These are phyloP conservation scores for Crithidia bombi DNA, from an alignment of 208 protist species.

Conservation along the genomic window DNA sequence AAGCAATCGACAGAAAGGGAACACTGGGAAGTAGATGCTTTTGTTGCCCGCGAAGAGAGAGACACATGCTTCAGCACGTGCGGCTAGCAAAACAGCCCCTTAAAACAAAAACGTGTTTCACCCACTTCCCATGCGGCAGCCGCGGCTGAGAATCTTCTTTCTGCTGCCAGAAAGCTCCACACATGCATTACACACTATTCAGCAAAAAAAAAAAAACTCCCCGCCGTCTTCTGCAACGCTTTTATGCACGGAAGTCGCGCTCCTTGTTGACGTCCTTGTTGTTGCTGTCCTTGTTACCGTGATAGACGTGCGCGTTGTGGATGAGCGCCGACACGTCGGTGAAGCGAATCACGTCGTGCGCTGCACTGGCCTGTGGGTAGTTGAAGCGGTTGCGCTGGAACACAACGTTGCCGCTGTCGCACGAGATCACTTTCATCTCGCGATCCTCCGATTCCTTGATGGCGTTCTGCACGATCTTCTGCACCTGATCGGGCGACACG, in stretches of 20 bases:
- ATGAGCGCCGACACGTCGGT: slow-evolving; percentile 59
- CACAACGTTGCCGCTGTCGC: slow-evolving; percentile 46
- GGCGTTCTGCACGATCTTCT: slow-evolving; percentile 59
- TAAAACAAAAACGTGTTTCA: too few relatives aligned
- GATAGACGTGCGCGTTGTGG: slow-evolving; percentile 18
- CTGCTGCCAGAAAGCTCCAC: too few relatives aligned
- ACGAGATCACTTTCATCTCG: slow-evolving; percentile 52
- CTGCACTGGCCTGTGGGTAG: slow-evolving; percentile 60
- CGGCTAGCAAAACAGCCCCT: too few relatives aligned
- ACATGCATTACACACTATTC: too few relatives aligned
- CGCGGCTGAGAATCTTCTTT: too few relatives aligned
- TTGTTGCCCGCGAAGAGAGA: too few relatives aligned
- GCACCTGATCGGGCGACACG: slow-evolving; percentile 51
- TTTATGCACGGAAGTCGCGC: slow-evolving; percentile 17
- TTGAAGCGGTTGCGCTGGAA: slow-evolving; percentile 81
- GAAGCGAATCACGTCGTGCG: slow-evolving; percentile 71
- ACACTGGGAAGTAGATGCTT: too few relatives aligned
- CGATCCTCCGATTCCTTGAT: slow-evolving; percentile 61
- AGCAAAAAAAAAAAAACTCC: too few relatives aligned
- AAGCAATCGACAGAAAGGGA: too few relatives aligned
- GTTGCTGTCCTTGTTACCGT: slow-evolving; percentile 20
- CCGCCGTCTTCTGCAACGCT: background rate
- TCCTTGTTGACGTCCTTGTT: slow-evolving; percentile 15
- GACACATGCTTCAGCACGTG: too few relatives aligned
- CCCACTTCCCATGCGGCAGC: too few relatives aligned